Conservation (phyloP, 192 early-diverging fungal species). For the Dissophora ornata region DNA sequence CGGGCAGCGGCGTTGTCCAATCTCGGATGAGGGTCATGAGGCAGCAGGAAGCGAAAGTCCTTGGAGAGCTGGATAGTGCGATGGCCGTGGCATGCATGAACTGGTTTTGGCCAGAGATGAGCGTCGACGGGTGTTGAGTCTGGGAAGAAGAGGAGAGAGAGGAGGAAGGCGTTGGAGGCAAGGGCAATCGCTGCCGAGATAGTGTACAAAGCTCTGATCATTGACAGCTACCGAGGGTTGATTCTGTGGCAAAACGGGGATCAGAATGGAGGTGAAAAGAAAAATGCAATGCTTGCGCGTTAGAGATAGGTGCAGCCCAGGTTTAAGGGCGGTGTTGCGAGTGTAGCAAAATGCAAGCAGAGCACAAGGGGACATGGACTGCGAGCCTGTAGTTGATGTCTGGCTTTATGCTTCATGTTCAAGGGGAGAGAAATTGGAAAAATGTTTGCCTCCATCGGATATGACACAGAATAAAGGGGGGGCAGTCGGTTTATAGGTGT, state of each 20-base stretch:
- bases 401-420: too few relatives aligned
- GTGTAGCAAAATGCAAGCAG: too few relatives aligned
- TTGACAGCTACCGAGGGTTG: too few relatives aligned
- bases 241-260: too few relatives aligned
- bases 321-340: too few relatives aligned
- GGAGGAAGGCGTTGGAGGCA: conserved; percentile 40
- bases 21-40: conserved; percentile 21
- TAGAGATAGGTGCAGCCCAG: too few relatives aligned
- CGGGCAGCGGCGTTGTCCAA: conserved; percentile 10
- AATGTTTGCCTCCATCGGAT: too few relatives aligned
- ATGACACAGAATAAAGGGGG: not conserved
- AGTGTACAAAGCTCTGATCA: conserved; percentile 30
- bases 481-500: too few relatives aligned
- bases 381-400: too few relatives aligned
- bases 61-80: conserved; percentile 23
- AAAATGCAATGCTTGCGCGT: too few relatives aligned
- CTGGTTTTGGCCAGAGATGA: conserved; percentile 46
- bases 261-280: not conserved
- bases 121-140: conserved; percentile 20
- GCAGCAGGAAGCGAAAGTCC: conserved; percentile 24
- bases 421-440: too few relatives aligned
- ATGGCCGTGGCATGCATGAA: conserved; percentile 26
- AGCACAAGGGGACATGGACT: too few relatives aligned
- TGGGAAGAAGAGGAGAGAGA: conserved; percentile 32
- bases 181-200: conserved; percentile 39